Evolutionary conservation across 805 yeast genomes (phyloP).

Genomic region (Yamadazyma endophytica): DNA sequence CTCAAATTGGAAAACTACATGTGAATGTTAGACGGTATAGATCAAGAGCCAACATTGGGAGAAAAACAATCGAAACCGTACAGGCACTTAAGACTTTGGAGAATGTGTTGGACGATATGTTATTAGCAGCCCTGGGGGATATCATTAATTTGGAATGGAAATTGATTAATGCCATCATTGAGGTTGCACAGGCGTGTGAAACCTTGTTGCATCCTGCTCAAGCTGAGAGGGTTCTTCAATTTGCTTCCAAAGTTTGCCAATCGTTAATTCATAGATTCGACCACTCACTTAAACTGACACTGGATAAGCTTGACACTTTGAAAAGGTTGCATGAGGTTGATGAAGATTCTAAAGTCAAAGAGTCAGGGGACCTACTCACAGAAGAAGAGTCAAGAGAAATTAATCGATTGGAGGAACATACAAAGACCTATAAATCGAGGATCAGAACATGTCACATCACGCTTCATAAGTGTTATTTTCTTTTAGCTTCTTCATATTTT

Average conservation of each 20-base stretch:
- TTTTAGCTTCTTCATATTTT: slow-evolving; percentile 69
- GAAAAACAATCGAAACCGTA: slow-evolving; percentile 14
- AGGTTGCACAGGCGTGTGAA: slow-evolving; percentile 70
- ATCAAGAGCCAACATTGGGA: slow-evolving; percentile 12
- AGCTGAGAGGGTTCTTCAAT: slow-evolving; percentile 45
- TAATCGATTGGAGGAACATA: slow-evolving; percentile 19
- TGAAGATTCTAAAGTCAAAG: slow-evolving; percentile 7
- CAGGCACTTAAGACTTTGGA: slow-evolving; percentile 46
- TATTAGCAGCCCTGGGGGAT: slow-evolving; percentile 49
- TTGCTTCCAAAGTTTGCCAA: slow-evolving; percentile 13
- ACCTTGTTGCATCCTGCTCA: slow-evolving; percentile 43
- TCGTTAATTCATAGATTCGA: slow-evolving; percentile 20
- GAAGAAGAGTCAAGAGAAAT: slow-evolving; percentile 7
- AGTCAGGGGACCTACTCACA: slow-evolving; percentile 3
- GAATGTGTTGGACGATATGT: slow-evolving; percentile 65
- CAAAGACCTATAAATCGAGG: slow-evolving; percentile 21
- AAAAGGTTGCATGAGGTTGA: slow-evolving; percentile 13
- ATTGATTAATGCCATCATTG: slow-evolving; percentile 43
- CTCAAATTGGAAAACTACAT: slow-evolving; percentile 43
- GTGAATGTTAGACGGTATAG: slow-evolving; percentile 20
- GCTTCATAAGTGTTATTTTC: slow-evolving; percentile 73
- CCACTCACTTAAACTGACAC: slow-evolving; percentile 13
- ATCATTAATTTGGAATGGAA: slow-evolving; percentile 47
- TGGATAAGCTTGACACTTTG: slow-evolving; percentile 20
- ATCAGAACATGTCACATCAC: slow-evolving; percentile 52